Percentiles rank a stretch among this genome's conserved stretches.
Evolutionary conservation across 139 green algal genomes (phyloP).

Genomic region (Tetradesmus lagerheimii): DNA sequence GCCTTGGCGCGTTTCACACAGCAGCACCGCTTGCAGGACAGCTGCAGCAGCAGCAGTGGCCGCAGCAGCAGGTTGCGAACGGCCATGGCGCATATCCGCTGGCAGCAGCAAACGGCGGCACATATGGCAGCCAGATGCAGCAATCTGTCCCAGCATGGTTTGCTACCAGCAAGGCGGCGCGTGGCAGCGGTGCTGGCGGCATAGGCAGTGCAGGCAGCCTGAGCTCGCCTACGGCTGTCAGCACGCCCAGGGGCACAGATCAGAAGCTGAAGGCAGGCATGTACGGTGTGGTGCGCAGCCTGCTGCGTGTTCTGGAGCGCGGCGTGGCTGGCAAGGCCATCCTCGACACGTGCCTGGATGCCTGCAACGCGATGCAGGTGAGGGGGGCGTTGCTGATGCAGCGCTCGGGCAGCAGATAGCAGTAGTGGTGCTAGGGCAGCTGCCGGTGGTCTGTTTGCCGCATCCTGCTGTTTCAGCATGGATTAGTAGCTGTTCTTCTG

Average conservation of each 20-base stretch:
- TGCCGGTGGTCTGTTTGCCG: neutral
- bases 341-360: conserved; percentile 88
- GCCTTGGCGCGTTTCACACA: conserved; percentile 56
- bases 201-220: neutral
- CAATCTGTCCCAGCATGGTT: conserved; percentile 67
- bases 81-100: neutral
- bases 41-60: neutral
- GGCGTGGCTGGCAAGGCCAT: conserved; percentile 74
- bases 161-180: neutral
- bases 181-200: conserved; percentile 19
- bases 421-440: neutral
- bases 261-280: conserved; percentile 75
- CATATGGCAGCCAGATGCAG: conserved; percentile 7
- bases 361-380: conserved; percentile 74
- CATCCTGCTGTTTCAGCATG: too few relatives aligned
- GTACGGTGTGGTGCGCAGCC: conserved; percentile 85
- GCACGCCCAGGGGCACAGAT: neutral
- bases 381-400: conserved; percentile 52
- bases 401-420: neutral
- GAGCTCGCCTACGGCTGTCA: neutral
- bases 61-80: neutral
- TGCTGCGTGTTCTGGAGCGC: conserved; percentile 72
- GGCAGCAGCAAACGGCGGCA: neutral
- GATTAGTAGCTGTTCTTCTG: too few relatives aligned
- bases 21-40: neutral